Base-by-base conservation (phyloP, 106 monocot species). In the Agapanthus africanus region DNA sequence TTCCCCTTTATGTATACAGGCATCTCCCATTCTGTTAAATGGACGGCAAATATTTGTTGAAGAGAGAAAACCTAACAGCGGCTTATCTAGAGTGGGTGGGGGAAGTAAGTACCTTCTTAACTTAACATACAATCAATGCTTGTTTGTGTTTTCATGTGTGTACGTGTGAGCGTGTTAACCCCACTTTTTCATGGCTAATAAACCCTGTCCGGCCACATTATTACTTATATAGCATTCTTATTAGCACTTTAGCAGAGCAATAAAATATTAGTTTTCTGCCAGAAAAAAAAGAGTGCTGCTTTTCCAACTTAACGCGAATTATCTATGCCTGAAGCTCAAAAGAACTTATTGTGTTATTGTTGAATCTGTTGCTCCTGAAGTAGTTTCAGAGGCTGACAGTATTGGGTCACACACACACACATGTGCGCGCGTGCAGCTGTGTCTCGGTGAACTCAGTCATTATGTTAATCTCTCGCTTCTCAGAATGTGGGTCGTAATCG, bases 11-110 rank as follows among this genome's bases (percentile, higher is more conserved):
- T 44, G 57, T 69, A 34, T 71, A 25, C 64, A 88, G 88, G 84
- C 84, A 49, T 84, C 88, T 70, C 84, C 88, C 7, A 39, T 88
- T 31, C 37, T 75, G 46, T 19, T 88, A 42, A 81, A 84, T 73
- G 88, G 88, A 14, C 65, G 71, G 22, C 73, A 39, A 41, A 61
- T 88, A 41, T 56, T 81, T 76, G 78, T 88, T 10, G 88, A 88
- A 52, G 88, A 63, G 33, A 75, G 81, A 44, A 84, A 78, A 79
- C 81, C 83, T 57, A 83, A 83, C 56, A 74, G 74, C 18, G 75
- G 76, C 38, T 0, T 59, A 23, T 73, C 66, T 54, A 63, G 79
- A 33, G 9, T 64, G 35, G 63, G 63, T 37, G 82, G 77, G 38
- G 81, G 84, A 73, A 81, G 88, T 88, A 70, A 79, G 84, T 72